Base-by-base conservation (phyloP, 805 yeast species). In the Candida morakotiae region DNA sequence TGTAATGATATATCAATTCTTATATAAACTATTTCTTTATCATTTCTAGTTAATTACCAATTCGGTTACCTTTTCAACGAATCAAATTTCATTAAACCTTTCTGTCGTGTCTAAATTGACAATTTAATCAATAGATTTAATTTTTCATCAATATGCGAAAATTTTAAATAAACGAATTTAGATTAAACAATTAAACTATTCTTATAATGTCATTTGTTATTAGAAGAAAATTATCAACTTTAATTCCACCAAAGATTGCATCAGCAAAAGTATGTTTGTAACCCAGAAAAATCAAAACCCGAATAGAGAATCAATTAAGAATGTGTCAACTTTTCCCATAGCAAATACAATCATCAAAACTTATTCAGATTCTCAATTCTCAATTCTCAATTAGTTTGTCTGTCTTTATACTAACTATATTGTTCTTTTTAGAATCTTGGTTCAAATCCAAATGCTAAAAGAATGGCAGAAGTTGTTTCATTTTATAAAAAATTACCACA, bases 221-320 rank as follows among this genome's bases (percentile, higher is more conserved):
- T 59, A 89, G 86, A 82, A 89, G 98, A 73, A 83, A 83, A 55
- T 77, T 91, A 66, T 88, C 98, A 49, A 84, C 97, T 58, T 77
- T 91, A 73, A 89, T 91, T 61, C 98, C 98, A 55, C 98, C 98
- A 65, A 91, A 91, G 91, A 82, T 91, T 60, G 97, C 96, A 40
- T 88, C 97, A 46, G 93, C 96, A 32, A 77, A 82, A 69, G 91
- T 83, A 77, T 55, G 89, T 64, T 28, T 17, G 5, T 9, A 7
- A 23, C 15, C 9, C n/a, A n/a, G n/a, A n/a, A n/a, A n/a, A n/a
- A n/a, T n/a, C n/a, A n/a, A n/a, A n/a, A n/a, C n/a, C n/a, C n/a
- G n/a, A n/a, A n/a, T n/a, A n/a, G n/a, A n/a, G n/a, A n/a, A n/a
- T n/a, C n/a, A n/a, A n/a, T n/a, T n/a, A n/a, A n/a, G n/a, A n/a